Evolutionary conservation across 2,329 filamentous ascomycete genomes (phyloP), one percentile per base, ranked within the genome.

Genomic region (Alternaria angustiovoidea): DNA sequence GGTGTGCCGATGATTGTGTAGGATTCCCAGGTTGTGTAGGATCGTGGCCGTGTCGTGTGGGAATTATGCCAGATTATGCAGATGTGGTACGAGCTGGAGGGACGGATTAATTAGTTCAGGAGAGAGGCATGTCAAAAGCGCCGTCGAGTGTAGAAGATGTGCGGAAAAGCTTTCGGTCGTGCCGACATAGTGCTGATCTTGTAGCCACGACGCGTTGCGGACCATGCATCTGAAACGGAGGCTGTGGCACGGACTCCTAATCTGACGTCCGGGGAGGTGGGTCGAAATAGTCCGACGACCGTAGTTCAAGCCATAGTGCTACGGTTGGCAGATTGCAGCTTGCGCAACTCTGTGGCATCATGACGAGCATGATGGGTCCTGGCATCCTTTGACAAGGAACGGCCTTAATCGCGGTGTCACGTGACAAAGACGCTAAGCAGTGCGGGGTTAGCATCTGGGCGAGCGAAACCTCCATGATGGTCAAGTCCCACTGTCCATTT

Each of bases 221-320:
- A 38, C 56, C 48, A 41, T 65, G 62, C 66, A 63, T 62, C 61
- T 72, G 72, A 74, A 73, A 74, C 72, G 62, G 54, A 64, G 51
- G 36, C 30, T 60, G 68, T 72, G 60, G 70, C 71, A 74, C 69
- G 67, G 70, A 73, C 71, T 54, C 51, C 51, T 46, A 34, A 41
- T 53, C 64, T 36, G 47, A 54, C 24, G 46, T 44, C 30, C 28
- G 39, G 52, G 38, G 20, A 55, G 28, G 43, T 47, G 46, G 39
- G 46, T 28, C 22, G 60, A 46, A 51, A 61, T 49, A 24, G 20
- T 16, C 46, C 32, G 28, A 28, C 47, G 55, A 32, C 30, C 18
- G 4, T 28, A 49, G 39, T 22, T 44, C 32, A 9, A 26, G 9
- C 39, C 16, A n/a, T 20, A n/a, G 32, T 46, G 46, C 22, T 43